Evolutionary conservation across 129 eudicot genomes (phyloP).

Genomic region (Lactuca sativa): DNA sequence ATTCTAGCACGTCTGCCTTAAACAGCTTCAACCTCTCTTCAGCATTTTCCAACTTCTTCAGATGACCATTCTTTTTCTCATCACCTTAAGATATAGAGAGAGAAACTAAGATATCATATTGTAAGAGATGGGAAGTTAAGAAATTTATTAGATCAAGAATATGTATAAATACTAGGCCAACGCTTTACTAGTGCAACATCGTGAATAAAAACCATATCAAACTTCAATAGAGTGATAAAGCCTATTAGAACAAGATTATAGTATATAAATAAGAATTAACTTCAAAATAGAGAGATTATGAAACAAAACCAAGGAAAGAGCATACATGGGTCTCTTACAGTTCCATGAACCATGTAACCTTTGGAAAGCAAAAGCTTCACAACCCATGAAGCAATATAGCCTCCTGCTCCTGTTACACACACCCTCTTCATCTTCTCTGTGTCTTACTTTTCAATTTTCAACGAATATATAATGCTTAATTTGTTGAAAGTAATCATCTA

Average conservation of each 20-base stretch:
- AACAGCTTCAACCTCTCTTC: conserved; percentile 35
- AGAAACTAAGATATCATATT: too few species aligned
- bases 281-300: neutral
- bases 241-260: neutral
- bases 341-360: conserved; percentile 44
- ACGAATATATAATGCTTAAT: neutral
- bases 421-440: conserved; percentile 28
- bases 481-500: too few species aligned
- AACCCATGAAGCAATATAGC: conserved; percentile 48
- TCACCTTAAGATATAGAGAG: conserved; percentile 23
- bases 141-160: too few species aligned
- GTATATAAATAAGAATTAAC: neutral
- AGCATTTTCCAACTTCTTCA: conserved; percentile 45
- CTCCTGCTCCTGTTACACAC: conserved; percentile 52
- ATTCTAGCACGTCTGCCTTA: conserved; percentile 47
- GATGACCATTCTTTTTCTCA: conserved; percentile 48
- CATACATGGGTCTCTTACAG: conserved; percentile 45
- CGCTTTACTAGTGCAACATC: neutral
- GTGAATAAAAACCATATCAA: neutral
- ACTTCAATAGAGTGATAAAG: neutral
- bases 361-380: conserved; percentile 45
- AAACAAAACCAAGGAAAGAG: neutral
- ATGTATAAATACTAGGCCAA: neutral
- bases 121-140: too few species aligned
- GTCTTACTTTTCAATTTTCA: neutral